Evolutionary conservation across 345 rosid genomes (phyloP), one percentile per base, ranked within the genome.

Genomic region (Citrus mangshanensis): DNA sequence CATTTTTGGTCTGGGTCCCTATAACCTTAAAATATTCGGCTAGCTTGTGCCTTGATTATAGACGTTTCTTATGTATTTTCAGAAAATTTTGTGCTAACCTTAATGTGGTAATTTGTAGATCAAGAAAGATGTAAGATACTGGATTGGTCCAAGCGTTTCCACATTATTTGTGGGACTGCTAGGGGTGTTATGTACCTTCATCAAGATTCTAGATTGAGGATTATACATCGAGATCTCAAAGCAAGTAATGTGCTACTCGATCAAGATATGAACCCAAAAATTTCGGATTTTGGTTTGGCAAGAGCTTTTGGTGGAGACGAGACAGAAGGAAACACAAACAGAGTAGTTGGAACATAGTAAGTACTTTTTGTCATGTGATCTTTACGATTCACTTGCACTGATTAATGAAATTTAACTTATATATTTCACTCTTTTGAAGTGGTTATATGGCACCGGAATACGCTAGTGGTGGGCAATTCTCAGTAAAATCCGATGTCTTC

Each of bases 251-350:
- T 87, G 60, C 83, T 87, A 64, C 70, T 87, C 13, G 89, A 87
- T 30, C 66, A 81, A 6, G 85, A 83, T 24, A 81, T 87, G 86
- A 84, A 83, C 68, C 86, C 88, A 6, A 87, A 87, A 77, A 85
- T 87, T 54, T 87, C 89, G 62, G 89, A 87, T 68, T 87, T 87
- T 74, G 90, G 88, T 37, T 75, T 87, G 80, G 90, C 90, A n/a
- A 82, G 83, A 79, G n/a, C 77, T 77, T 81, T 85, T 46, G 54
- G 54, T 13, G 54, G 54, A 46, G 54, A 46, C 54, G 54, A 46
- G 1, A 13, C 18, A 13, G 54, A 46, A 46, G 16, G 54, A 46
- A 46, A 13, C 4, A 46, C 54, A 46, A 46, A 46, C 4, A 46
- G 14, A 46, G 54, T 46, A 18, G 4, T 46, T 13, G 54, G 54